Conservation (phyloP, 2,329 filamentous ascomycete genomes). For the Fusarium siculi region DNA sequence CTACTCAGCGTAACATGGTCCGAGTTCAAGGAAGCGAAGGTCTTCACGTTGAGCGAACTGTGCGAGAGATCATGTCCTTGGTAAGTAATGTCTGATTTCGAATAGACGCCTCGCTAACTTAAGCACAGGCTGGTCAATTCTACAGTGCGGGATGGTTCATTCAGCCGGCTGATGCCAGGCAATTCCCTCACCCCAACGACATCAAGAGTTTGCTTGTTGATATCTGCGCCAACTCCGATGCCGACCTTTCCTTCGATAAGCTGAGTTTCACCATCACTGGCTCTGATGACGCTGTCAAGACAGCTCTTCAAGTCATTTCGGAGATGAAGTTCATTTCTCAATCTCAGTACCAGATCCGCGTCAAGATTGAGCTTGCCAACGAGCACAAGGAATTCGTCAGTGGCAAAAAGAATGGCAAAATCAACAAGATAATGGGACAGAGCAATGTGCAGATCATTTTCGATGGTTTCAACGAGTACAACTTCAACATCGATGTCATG, state of each 20-base stretch:
- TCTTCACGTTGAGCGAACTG: conserved; percentile 91
- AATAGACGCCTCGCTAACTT: conserved; percentile 36
- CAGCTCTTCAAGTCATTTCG: conserved; percentile 92
- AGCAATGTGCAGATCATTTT: conserved; percentile 99
- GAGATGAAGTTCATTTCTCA: conserved; percentile 90
- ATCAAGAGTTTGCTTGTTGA: conserved; percentile 92
- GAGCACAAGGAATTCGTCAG: conserved; percentile 99
- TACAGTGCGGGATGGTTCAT: conserved; percentile 98
- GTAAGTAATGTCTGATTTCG: conserved; percentile 60
- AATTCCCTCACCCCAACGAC: conserved; percentile 73
- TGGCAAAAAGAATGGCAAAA: conserved; percentile 99
- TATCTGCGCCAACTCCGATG: conserved; percentile 95
- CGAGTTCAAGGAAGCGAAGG: conserved; percentile 94
- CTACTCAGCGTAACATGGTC: conserved; percentile 84
- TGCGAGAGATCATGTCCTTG: conserved; percentile 94
- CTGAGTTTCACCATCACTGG: conserved; percentile 93
- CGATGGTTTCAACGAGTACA: conserved; percentile 99
- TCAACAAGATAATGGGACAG: conserved; percentile 99
- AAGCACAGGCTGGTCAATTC: conserved; percentile 85
- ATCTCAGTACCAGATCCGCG: conserved; percentile 89
- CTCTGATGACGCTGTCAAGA: conserved; percentile 95
- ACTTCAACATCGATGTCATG: conserved; percentile 99
- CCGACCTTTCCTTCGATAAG: conserved; percentile 94
- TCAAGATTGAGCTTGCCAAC: conserved; percentile 98
- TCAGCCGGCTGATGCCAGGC: conserved; percentile 75